Conservation (phyloP, 805 yeast genomes). For the Candida quercuum region DNA sequence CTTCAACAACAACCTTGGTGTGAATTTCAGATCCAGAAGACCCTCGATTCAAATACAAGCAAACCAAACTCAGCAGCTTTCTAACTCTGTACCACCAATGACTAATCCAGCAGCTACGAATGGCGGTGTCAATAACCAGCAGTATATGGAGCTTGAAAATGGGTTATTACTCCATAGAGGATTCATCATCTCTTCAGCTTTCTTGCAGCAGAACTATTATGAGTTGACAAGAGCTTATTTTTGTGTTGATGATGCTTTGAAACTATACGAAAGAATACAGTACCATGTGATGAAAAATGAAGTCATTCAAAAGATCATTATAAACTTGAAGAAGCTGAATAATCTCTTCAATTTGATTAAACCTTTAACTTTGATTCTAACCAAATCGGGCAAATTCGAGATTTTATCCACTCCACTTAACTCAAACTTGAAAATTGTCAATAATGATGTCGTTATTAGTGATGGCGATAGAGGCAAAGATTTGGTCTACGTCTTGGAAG, state of each 20-base stretch:
- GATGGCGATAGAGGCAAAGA: constrained; percentile 87
- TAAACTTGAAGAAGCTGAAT: constrained; percentile 23
- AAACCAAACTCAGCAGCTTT: constrained; percentile 6
- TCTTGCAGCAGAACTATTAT: constrained; percentile 42
- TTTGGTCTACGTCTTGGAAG: constrained; percentile 66
- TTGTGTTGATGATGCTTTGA: constrained; percentile 35
- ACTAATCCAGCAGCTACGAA: constrained; percentile 1
- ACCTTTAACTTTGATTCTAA: constrained; percentile 40
- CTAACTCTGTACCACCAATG: constrained; percentile 5
- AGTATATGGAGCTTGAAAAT: constrained; percentile 44
- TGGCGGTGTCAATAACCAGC: constrained; percentile 2
- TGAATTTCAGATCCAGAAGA: constrained; percentile 21
- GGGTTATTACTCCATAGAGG: constrained; percentile 54
- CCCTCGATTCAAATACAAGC: constrained; percentile 17
- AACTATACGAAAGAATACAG: constrained; percentile 33
- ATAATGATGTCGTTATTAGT: constrained; percentile 65
- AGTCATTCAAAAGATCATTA: constrained; percentile 16
- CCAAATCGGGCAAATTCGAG: constrained; percentile 65
- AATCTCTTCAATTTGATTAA: constrained; percentile 21
- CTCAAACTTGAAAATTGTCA: constrained; percentile 52
- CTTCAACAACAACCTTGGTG: constrained; percentile 11
- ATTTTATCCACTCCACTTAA: constrained; percentile 61
- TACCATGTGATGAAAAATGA: constrained; percentile 28
- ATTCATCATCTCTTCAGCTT: constrained; percentile 54
- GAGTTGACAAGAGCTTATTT: constrained; percentile 49